These are phyloP conservation scores for Apiotrichum veenhuisii DNA, from an alignment of 1,284 basidiomycete genomes.

Conservation along the genomic window DNA sequence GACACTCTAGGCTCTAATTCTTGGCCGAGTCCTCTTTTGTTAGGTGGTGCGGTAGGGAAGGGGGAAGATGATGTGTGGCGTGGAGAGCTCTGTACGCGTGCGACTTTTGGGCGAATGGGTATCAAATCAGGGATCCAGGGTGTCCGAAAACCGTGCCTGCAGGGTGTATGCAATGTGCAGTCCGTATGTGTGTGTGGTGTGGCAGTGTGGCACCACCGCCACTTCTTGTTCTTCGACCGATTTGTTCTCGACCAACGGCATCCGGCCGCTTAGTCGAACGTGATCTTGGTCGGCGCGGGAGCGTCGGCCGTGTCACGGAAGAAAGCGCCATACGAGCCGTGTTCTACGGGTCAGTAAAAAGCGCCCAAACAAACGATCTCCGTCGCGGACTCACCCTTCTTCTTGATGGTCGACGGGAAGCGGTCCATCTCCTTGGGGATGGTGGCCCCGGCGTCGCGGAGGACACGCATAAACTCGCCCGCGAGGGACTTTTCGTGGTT, in stretches of 20 bases:
- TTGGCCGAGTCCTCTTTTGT: too few relatives aligned
- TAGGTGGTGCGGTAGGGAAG: too few relatives aligned
- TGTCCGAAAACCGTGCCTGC: too few relatives aligned
- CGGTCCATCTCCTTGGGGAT: slow-evolving; percentile 71
- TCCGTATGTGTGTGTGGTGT: not conserved
- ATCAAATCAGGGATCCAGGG: too few relatives aligned
- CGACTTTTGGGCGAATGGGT: too few relatives aligned
- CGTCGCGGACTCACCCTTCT: slow-evolving; percentile 59
- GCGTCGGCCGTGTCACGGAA: slow-evolving; percentile 72
- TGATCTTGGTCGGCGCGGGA: slow-evolving; percentile 81
- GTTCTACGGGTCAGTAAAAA: slow-evolving; percentile 23
- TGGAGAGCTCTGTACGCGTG: not conserved
- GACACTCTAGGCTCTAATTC: not conserved
- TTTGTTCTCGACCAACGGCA: not conserved
- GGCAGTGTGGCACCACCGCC: not conserved
- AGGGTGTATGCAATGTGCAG: too few relatives aligned
- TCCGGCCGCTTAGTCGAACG: slow-evolving; percentile 56
- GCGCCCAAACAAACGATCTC: too few relatives aligned
- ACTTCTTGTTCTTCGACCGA: not conserved
- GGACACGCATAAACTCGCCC: slow-evolving; percentile 87
- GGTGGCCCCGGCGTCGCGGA: slow-evolving; percentile 76
- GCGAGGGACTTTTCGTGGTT: slow-evolving; percentile 81
- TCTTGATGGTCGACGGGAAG: slow-evolving; percentile 97
- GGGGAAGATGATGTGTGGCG: not conserved
- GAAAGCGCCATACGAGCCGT: slow-evolving; percentile 60